Evolutionary conservation across 345 rosid species (phyloP).

Genomic region (Ricinus communis): DNA sequence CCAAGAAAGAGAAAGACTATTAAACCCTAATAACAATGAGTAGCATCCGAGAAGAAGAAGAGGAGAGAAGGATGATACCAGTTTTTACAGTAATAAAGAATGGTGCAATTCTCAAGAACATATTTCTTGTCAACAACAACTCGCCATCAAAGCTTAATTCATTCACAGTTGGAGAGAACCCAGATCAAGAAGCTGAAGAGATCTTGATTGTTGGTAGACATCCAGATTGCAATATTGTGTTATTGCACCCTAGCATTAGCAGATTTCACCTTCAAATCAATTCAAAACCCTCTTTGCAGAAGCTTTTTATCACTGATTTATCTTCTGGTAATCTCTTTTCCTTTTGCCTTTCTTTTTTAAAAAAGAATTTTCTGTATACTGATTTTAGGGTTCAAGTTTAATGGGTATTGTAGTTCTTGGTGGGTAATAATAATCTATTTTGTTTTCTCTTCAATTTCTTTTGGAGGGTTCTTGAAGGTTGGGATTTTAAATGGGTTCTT

Average conservation of each 20-base stretch:
- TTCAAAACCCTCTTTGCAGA: slow-evolving; percentile 48
- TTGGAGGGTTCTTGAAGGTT: background rate
- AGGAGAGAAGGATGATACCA: slow-evolving; percentile 65
- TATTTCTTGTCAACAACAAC: slow-evolving; percentile 54
- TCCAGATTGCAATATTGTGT: slow-evolving; percentile 72
- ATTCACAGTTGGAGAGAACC: slow-evolving; percentile 13
- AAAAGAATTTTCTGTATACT: background rate
- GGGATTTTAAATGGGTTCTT: background rate
- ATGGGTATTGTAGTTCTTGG: background rate
- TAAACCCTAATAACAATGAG: slow-evolving; percentile 27
- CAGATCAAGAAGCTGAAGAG: slow-evolving; percentile 45
- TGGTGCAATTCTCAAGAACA: slow-evolving; percentile 81
- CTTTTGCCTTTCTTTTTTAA: too few relatives aligned
- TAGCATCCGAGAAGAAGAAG: slow-evolving; percentile 21
- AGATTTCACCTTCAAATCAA: slow-evolving; percentile 79
- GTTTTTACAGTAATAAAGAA: slow-evolving; percentile 76
- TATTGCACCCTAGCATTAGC: slow-evolving; percentile 92
- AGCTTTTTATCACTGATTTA: slow-evolving; percentile 70
- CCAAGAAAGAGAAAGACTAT: background rate
- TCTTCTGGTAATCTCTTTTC: slow-evolving; percentile 53
- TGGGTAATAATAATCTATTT: too few relatives aligned
- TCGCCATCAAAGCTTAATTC: slow-evolving; percentile 18
- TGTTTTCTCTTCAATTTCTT: background rate
- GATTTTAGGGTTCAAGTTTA: background rate
- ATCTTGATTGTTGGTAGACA: slow-evolving; percentile 73